These are phyloP conservation scores for Wolfiporia cocos DNA, from an alignment of 1,284 basidiomycete species.

Conservation along the genomic window DNA sequence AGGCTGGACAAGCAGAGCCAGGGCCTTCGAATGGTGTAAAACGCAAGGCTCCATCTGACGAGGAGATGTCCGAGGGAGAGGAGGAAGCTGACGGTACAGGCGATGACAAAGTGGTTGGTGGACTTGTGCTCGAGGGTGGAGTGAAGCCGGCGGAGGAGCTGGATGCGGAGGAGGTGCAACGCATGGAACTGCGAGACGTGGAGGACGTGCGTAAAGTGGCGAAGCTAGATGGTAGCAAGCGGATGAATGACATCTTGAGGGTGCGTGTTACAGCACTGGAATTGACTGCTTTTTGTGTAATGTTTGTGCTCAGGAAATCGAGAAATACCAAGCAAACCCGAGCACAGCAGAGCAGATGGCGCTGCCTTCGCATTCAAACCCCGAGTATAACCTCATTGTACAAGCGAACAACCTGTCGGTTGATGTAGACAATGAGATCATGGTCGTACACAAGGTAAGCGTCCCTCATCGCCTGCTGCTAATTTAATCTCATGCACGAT, in stretches of 20 bases:
- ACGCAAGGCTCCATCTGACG: slow-evolving; percentile 54
- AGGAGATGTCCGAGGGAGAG: slow-evolving; percentile 45
- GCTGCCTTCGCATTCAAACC: slow-evolving; percentile 83
- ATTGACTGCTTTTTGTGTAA: background rate
- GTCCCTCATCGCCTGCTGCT: background rate
- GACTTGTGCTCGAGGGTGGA: slow-evolving; percentile 85
- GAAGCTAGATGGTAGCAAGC: slow-evolving; percentile 81
- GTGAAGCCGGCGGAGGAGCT: slow-evolving; percentile 90
- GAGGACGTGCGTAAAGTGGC: slow-evolving; percentile 86
- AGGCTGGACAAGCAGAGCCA: slow-evolving; percentile 29
- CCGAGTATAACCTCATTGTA: slow-evolving; percentile 96
- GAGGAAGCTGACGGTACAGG: slow-evolving; percentile 35
- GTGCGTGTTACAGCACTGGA: slow-evolving; percentile 34
- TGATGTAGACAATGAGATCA: slow-evolving; percentile 96
- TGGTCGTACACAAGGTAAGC: slow-evolving; percentile 90
- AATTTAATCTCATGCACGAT: background rate
- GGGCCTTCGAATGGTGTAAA: slow-evolving; percentile 41
- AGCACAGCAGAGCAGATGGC: slow-evolving; percentile 75
- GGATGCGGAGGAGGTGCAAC: slow-evolving; percentile 87
- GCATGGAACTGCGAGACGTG: slow-evolving; percentile 81
- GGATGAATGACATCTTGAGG: slow-evolving; percentile 81
- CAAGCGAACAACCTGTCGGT: slow-evolving; percentile 97
- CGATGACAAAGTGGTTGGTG: slow-evolving; percentile 38
- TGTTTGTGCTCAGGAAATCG: slow-evolving; percentile 63
- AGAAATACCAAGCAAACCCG: slow-evolving; percentile 75